Base-by-base conservation (phyloP, 1,284 basidiomycete genomes). In the Moesziomyces sp. region DNA sequence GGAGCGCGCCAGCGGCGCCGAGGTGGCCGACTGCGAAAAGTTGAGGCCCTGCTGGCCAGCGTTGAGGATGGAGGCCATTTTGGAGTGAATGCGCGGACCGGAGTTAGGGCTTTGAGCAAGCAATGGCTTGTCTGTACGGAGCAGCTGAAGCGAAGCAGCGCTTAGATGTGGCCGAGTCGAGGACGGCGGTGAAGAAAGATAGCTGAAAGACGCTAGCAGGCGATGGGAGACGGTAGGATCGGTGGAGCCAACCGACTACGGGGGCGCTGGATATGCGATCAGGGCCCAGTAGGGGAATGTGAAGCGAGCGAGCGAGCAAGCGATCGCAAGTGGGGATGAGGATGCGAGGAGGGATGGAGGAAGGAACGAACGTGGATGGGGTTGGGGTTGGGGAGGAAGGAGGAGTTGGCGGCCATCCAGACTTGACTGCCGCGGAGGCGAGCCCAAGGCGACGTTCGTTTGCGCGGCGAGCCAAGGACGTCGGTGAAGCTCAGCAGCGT, bases 11-110 rank as follows among this genome's bases (percentile, higher is more conserved):
- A 56, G 35, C 13, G 55, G 23, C 6, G 52, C 35, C 2, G 58
- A 44, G 18, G 54, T 40, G 35, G 63, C 45, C 18, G 64, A 64
- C 28, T 56, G 53, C 45, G 70, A 73, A 14, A 67, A 67, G 60
- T 67, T 64, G 38, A 73, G 64, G 60, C 64, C 70, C 4, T 63
- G 60, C 60, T 73, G 70, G 46, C 70, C 70, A 42, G 55, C 60
- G 60, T 57, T 60, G 38, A 73, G 45, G 50, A 73, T 30, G 24
- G 70, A 67, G 26, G 70, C 59, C 70, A 73, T 73, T 21, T 53
- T 58, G 47, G 48, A n/a, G 11, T 14, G 38, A 40, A 8, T 28
- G 26, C 35, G 28, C 28, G 46, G 40, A 35, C 46, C 45, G 26
- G 49, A 55, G 52, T 55, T 46, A 52, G 42, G 33, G 47, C 3